Evolutionary conservation across 2,329 filamentous ascomycete species (phyloP), one percentile per base, ranked within the genome.

Genomic region (Lojkania enalia): DNA sequence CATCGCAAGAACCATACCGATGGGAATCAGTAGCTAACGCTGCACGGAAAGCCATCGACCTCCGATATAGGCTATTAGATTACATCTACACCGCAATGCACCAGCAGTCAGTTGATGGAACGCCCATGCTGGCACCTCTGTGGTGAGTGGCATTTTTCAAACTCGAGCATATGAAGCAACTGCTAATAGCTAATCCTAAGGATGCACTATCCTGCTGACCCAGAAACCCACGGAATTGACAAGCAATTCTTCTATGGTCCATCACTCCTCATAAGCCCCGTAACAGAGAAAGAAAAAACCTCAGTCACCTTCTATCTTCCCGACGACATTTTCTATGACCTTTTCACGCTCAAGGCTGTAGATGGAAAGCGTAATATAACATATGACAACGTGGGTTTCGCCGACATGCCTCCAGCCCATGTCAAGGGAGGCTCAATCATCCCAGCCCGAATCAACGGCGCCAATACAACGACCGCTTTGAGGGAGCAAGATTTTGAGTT

Each of bases 1-100:
- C 46, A 9, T 45, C 61, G 1, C 63, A 67, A 42, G 63, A 67
- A 48, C 56, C 61, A 5, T 91, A 90, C 67, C 78, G 74, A 31
- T 90, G 85, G 83, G 70, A 75, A 0, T 72, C 73, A 2, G 86
- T 88, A 1, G 76, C 86, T 0, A 72, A 78, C 15, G 83, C 85
- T 1, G 86, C 87, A 1, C 77, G 77, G 40, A 84, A 81, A 48
- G 85, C 83, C 12, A 88, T 90, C 55, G 79, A 80, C 27, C 83
- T 85, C 42, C 79, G 88, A 11, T 91, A 90, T 71, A 76, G 80
- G n/a, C 74, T 91, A n/a, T 75, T 91, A 4, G 87, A 90, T 59
- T 90, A 90, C 70, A 77, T 89, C 46, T 90, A 91, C 73, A 90
- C 87, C 1, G 81, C 83, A 1, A 76, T 89, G 64, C 74, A 83